These are phyloP conservation scores for Phytophthora citrophthora DNA, from an alignment of 352 stramenopile species.

Conservation along the genomic window DNA sequence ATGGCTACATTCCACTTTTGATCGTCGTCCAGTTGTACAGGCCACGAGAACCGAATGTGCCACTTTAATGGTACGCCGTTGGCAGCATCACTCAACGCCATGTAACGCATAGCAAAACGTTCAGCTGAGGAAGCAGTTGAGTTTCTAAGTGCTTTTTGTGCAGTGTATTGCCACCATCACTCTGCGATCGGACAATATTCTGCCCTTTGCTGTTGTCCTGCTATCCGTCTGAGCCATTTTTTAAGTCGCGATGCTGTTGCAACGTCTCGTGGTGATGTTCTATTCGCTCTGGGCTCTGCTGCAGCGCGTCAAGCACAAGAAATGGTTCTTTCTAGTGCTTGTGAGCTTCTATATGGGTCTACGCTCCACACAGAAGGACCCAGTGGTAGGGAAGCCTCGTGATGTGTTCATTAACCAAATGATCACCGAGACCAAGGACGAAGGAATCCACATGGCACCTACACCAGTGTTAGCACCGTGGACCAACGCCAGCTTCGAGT, in stretches of 20 bases:
- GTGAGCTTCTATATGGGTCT: slow-evolving; percentile 60
- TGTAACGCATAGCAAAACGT: slow-evolving; percentile 34
- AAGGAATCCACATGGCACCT: slow-evolving; percentile 62
- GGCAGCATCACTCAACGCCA: slow-evolving; percentile 1
- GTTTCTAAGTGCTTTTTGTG: not conserved
- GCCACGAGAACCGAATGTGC: slow-evolving; percentile 10
- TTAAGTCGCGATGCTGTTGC: slow-evolving; percentile 56
- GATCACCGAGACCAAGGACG: slow-evolving; percentile 68
- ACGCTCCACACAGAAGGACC: slow-evolving; percentile 59
- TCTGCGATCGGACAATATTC: not conserved
- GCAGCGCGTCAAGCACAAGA: slow-evolving; percentile 72
- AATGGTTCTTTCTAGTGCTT: slow-evolving; percentile 64
- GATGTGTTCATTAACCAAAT: slow-evolving; percentile 82
- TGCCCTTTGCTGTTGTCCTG: slow-evolving; percentile 5
- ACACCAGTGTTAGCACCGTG: slow-evolving; percentile 64
- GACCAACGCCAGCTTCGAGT: slow-evolving; percentile 85
- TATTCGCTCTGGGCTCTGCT: slow-evolving; percentile 69
- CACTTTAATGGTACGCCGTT: slow-evolving; percentile 19
- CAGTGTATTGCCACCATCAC: not conserved
- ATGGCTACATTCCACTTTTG: slow-evolving; percentile 19
- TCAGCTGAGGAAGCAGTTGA: slow-evolving; percentile 16
- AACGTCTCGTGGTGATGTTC: slow-evolving; percentile 71
- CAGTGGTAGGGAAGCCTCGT: slow-evolving; percentile 61
- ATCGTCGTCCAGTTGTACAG: slow-evolving; percentile 19
- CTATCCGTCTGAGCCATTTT: slow-evolving; percentile 1